phyloP scores from a whole-genome alignment of 2,329 filamentous ascomycete genomes.

The Pseudocercospora ulei region DNA sequence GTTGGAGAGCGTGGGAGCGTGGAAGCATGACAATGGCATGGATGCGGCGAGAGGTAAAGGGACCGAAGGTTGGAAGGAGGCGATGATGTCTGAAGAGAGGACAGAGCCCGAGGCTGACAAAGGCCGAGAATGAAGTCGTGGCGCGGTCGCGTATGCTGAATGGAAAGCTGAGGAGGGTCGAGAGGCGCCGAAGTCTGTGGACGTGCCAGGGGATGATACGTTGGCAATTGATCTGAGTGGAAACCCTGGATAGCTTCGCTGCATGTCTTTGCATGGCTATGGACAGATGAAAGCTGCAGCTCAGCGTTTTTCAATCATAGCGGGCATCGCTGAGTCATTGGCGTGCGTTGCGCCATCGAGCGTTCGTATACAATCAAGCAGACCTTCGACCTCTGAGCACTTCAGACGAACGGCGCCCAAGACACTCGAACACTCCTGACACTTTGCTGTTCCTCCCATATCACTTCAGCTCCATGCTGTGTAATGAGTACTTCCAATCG shows the following conservation, averaged over 20 bases:
- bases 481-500: no score
- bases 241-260: neutral
- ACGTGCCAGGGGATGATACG: neutral
- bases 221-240: neutral
- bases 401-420: conserved; percentile 1
- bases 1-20: no score
- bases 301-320: no score
- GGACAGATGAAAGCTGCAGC: neutral
- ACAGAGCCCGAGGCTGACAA: neutral
- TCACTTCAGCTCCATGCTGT: neutral
- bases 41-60: neutral
- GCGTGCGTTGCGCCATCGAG: neutral
- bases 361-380: neutral
- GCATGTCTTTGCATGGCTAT: conserved; percentile 1
- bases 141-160: neutral
- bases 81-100: neutral
- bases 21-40: no score
- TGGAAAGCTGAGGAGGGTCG: neutral
- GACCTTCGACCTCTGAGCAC: conserved; percentile 4
- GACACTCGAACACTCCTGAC: neutral
- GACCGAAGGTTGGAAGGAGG: neutral
- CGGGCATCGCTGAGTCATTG: neutral
- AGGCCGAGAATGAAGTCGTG: no score
- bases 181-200: neutral
- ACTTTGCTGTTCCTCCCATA: neutral